A percentile compares a stretch with the other conserved stretches of the same genome.
These are phyloP conservation scores for Triangularia verruculosa DNA, from an alignment of 2,329 filamentous ascomycete species.

Conservation along the genomic window DNA sequence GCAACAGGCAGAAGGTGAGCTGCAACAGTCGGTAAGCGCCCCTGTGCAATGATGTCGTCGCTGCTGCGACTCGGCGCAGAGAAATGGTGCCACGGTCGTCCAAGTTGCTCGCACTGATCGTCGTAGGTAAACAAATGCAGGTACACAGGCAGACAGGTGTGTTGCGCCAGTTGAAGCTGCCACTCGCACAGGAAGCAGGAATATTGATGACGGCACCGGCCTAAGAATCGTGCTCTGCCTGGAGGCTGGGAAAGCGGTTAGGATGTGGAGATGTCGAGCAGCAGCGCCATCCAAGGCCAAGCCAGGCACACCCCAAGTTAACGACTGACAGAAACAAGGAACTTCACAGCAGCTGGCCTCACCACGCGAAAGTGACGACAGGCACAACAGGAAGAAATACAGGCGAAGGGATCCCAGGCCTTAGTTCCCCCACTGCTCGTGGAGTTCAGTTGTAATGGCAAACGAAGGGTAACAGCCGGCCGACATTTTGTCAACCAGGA, in stretches of 20 bases:
- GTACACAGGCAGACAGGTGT: neutral
- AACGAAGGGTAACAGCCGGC: constrained; percentile 9
- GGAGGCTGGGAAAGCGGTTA: neutral
- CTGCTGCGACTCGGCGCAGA: neutral
- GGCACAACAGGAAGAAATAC: neutral
- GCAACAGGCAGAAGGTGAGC: neutral
- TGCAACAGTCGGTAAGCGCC: neutral
- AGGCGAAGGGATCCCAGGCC: constrained; percentile 1
- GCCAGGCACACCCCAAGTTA: neutral
- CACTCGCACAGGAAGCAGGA: constrained; percentile 4
- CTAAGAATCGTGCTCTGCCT: constrained; percentile 13
- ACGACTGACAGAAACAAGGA: neutral
- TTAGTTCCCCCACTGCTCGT: constrained; percentile 20
- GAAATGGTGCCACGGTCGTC: neutral
- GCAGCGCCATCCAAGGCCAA: constrained; percentile 10
- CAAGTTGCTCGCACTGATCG: neutral
- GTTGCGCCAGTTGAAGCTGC: constrained; percentile 1
- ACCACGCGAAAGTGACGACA: neutral
- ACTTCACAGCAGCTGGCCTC: neutral
- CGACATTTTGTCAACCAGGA: constrained; percentile 12
- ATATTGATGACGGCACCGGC: constrained; percentile 16
- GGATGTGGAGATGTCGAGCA: constrained; percentile 14
- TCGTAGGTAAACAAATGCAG: neutral
- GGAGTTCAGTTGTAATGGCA: constrained; percentile 9
- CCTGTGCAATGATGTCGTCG: neutral